Evolutionary conservation across 2,329 filamentous ascomycete species (phyloP).

Genomic region (Venturiaceae sp.): DNA sequence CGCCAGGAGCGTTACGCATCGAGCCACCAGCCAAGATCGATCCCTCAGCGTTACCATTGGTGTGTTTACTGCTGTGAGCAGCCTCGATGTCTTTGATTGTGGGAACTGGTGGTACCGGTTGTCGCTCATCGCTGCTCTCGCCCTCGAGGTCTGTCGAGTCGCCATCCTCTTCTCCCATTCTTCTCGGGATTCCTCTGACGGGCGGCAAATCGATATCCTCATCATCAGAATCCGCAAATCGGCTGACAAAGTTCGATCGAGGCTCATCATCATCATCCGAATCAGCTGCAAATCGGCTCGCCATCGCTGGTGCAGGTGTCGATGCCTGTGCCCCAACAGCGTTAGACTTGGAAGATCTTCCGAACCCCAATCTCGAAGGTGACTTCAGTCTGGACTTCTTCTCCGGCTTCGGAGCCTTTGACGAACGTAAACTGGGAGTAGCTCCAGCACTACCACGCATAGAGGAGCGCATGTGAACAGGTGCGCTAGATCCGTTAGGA

Average conservation of each 20-base stretch:
- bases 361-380: slow-evolving; percentile 50
- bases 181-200: slow-evolving; percentile 51
- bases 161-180: slow-evolving; percentile 40
- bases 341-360: slow-evolving; percentile 54
- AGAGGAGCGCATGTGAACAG: slow-evolving; percentile 10
- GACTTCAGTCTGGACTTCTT: slow-evolving; percentile 24
- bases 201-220: slow-evolving; percentile 44
- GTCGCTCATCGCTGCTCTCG: slow-evolving; percentile 22
- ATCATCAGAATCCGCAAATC: slow-evolving; percentile 40
- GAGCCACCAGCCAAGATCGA: slow-evolving; percentile 24
- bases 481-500: slow-evolving; percentile 48
- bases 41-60: slow-evolving; percentile 18
- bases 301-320: slow-evolving; percentile 19
- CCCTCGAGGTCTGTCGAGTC: slow-evolving; percentile 44
- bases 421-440: not conserved
- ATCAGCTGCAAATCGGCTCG: slow-evolving; percentile 50
- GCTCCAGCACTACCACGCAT: slow-evolving; percentile 8
- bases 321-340: slow-evolving; percentile 23
- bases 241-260: slow-evolving; percentile 30
- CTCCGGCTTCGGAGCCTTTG: not conserved
- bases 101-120: slow-evolving; percentile 15
- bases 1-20: slow-evolving; percentile 20
- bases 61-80: slow-evolving; percentile 16
- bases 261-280: slow-evolving; percentile 51
- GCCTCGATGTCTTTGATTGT: slow-evolving; percentile 37